Evolutionary conservation across 495 filamentous ascomycete species (phyloP).

Genomic region (Penicillium crystallinum): DNA sequence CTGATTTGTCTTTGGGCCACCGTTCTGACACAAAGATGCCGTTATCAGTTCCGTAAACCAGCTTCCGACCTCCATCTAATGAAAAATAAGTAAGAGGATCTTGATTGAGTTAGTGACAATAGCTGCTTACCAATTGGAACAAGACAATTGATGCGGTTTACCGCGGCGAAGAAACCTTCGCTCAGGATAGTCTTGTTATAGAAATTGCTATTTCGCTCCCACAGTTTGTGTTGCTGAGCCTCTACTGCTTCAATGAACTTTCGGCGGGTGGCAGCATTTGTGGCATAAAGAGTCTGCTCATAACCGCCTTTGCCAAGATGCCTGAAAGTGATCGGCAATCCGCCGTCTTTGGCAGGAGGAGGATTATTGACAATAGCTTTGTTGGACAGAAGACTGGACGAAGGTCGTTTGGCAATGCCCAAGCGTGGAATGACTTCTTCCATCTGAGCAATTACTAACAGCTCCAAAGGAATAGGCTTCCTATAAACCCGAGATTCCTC

Average conservation of each 20-base stretch:
- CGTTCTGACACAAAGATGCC: constrained; percentile 91
- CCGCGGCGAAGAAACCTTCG: constrained; percentile 72
- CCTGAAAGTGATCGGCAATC: constrained; percentile 91
- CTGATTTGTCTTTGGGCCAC: constrained; percentile 72
- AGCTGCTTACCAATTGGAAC: constrained; percentile 71
- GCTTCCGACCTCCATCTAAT: constrained; percentile 85
- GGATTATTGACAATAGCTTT: constrained; percentile 49
- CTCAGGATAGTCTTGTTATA: constrained; percentile 86
- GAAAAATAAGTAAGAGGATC: constrained; percentile 28
- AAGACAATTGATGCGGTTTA: constrained; percentile 86
- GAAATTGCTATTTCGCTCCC: constrained; percentile 80
- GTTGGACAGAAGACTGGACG: constrained; percentile 78
- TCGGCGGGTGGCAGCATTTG: constrained; percentile 60
- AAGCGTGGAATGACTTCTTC: constrained; percentile 81
- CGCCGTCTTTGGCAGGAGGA: constrained; percentile 61
- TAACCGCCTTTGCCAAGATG: constrained; percentile 97
- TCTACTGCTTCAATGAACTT: constrained; percentile 98
- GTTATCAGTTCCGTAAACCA: constrained; percentile 88
- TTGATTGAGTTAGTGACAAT: background rate
- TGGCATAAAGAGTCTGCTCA: constrained; percentile 84
- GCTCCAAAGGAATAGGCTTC: constrained; percentile 90
- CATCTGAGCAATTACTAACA: constrained; percentile 93
- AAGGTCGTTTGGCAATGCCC: constrained; percentile 80
- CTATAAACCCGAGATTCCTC: constrained; percentile 94
- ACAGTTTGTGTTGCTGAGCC: constrained; percentile 75